Conservation (phyloP, 176 grass and related monocot genomes). For the Secale cereale region DNA sequence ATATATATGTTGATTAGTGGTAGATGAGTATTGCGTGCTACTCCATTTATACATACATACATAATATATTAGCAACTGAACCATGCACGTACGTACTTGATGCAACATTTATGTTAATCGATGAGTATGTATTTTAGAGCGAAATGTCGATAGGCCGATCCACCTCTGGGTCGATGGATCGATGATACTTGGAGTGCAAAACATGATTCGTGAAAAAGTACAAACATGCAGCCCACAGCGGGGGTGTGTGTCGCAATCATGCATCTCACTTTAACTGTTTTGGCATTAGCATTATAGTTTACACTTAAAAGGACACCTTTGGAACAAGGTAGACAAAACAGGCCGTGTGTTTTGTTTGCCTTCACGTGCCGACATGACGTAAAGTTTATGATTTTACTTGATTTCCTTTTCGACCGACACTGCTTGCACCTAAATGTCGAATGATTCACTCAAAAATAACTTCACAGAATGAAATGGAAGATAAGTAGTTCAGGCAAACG, state of each 20-base stretch:
- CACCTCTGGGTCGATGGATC: too few relatives aligned
- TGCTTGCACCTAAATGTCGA: too few relatives aligned
- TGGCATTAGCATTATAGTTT: background rate
- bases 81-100: background rate
- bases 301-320: background rate
- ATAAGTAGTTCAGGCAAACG: too few relatives aligned
- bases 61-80: background rate
- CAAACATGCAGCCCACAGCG: background rate
- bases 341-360: background rate
- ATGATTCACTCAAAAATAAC: too few relatives aligned
- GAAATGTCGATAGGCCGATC: too few relatives aligned
- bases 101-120: too few relatives aligned
- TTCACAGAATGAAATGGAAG: too few relatives aligned
- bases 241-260: background rate
- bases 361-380: background rate
- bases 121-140: too few relatives aligned
- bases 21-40: background rate
- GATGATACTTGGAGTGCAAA: slow-evolving; percentile 24
- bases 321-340: background rate
- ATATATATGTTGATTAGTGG: too few relatives aligned
- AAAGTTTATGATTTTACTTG: too few relatives aligned
- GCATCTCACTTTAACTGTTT: background rate
- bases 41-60: background rate
- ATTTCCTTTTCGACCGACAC: too few relatives aligned
- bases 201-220: background rate